phyloP scores from a whole-genome alignment of 2,329 filamentous ascomycete species.

The Endothia cerciana region DNA sequence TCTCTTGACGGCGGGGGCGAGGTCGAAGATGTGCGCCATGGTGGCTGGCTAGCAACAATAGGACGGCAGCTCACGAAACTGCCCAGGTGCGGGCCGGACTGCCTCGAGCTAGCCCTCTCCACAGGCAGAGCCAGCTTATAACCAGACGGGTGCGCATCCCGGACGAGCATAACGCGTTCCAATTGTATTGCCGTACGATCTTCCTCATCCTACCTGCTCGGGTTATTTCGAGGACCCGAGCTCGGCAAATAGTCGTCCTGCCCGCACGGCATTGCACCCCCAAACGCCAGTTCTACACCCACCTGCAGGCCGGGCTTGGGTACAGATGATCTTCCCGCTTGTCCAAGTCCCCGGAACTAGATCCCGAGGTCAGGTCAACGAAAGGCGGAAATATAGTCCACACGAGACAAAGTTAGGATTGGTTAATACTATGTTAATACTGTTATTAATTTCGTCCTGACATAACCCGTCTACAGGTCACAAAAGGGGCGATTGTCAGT shows the following conservation, averaged over 20 bases:
- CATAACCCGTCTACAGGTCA: background rate
- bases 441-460: background rate
- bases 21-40: slow-evolving; percentile 44
- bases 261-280: background rate
- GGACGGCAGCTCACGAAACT: background rate
- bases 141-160: background rate
- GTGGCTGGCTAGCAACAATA: background rate
- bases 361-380: background rate
- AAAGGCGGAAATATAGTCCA: background rate
- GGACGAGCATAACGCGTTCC: background rate
- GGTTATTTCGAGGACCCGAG: slow-evolving; percentile 8
- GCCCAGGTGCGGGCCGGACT: background rate
- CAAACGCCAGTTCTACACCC: background rate
- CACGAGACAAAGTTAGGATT: background rate
- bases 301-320: slow-evolving; percentile 1
- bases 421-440: background rate
- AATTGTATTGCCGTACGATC: background rate
- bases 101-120: background rate
- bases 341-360: background rate
- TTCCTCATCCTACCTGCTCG: background rate
- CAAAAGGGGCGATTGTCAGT: background rate
- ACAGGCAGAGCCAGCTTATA: background rate
- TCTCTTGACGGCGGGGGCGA: slow-evolving; percentile 36
- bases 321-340: background rate
- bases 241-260: background rate